phyloP scores from a whole-genome alignment of 495 filamentous ascomycete genomes.

The Penicillium egyptiacum region DNA sequence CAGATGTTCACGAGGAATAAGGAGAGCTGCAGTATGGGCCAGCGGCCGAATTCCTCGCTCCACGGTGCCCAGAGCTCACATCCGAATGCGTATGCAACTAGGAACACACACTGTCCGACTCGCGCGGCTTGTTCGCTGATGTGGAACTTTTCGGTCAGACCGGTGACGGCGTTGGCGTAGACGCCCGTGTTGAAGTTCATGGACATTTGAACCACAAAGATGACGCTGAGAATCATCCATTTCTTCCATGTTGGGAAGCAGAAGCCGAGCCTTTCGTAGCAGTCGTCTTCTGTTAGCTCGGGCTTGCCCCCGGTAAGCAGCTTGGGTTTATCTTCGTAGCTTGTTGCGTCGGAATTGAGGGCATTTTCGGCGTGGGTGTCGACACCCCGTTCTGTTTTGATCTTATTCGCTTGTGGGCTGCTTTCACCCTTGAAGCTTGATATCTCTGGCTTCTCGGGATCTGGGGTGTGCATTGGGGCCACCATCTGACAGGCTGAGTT shows the following conservation, averaged over 20 bases:
- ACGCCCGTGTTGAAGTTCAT: constrained; percentile 85
- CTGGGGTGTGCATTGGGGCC: neutral
- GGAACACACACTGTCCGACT: constrained; percentile 67
- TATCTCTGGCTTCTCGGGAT: neutral
- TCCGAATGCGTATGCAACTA: constrained; percentile 73
- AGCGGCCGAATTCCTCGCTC: constrained; percentile 77
- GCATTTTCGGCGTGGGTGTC: constrained; percentile 24
- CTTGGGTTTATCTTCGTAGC: constrained; percentile 13
- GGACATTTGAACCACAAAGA: constrained; percentile 74
- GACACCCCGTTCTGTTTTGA: constrained; percentile 12
- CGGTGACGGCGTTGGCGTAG: constrained; percentile 64
- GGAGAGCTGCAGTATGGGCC: constrained; percentile 68
- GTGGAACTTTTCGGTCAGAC: constrained; percentile 60
- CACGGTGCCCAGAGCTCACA: constrained; percentile 84
- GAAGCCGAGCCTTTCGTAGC: constrained; percentile 63
- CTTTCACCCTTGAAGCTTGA: neutral
- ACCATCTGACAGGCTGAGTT: neutral
- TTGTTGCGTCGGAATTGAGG: constrained; percentile 17
- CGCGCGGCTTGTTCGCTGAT: constrained; percentile 66
- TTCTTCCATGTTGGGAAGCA: constrained; percentile 66
- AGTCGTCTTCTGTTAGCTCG: constrained; percentile 62
- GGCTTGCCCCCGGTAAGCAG: constrained; percentile 43
- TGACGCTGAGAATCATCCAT: constrained; percentile 70
- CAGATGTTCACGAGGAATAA: constrained; percentile 72
- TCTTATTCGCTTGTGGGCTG: neutral